Evolutionary conservation across 148 eudicot species (phyloP).

Genomic region (Vaccinium vitisidaea): DNA sequence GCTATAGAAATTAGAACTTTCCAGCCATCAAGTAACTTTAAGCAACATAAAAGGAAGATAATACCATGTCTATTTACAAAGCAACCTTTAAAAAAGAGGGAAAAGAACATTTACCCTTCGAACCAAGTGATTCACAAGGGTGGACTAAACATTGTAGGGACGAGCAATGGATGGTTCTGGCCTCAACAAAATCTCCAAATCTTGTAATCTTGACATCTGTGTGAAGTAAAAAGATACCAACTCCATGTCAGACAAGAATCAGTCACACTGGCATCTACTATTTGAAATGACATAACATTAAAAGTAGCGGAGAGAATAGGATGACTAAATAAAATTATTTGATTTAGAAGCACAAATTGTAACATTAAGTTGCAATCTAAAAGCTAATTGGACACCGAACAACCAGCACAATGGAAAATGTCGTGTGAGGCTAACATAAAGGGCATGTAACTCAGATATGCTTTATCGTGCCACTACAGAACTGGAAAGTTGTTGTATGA

Average conservation of each 20-base stretch:
- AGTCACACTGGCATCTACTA: not conserved
- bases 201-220: slow-evolving; percentile 62
- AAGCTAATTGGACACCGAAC: not conserved
- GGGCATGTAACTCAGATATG: not conserved
- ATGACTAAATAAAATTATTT: not conserved
- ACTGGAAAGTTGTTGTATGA: not conserved
- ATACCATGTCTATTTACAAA: not conserved
- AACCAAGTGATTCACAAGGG: slow-evolving; percentile 35
- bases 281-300: not conserved
- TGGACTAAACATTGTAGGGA: slow-evolving; percentile 55
- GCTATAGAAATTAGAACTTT: not conserved
- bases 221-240: slow-evolving; percentile 9
- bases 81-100: not conserved
- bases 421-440: not conserved
- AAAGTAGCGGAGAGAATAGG: not conserved
- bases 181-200: slow-evolving; percentile 61
- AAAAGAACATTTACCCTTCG: slow-evolving; percentile 45
- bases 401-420: not conserved
- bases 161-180: slow-evolving; percentile 59
- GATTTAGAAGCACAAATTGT: not conserved
- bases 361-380: not conserved
- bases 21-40: not conserved
- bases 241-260: not conserved
- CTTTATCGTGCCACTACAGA: not conserved
- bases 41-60: not conserved